Percentiles rank a stretch among this genome's conserved stretches.
Conservation (phyloP, 352 stramenopile genomes). For the Phytophthora ohioensis region DNA sequence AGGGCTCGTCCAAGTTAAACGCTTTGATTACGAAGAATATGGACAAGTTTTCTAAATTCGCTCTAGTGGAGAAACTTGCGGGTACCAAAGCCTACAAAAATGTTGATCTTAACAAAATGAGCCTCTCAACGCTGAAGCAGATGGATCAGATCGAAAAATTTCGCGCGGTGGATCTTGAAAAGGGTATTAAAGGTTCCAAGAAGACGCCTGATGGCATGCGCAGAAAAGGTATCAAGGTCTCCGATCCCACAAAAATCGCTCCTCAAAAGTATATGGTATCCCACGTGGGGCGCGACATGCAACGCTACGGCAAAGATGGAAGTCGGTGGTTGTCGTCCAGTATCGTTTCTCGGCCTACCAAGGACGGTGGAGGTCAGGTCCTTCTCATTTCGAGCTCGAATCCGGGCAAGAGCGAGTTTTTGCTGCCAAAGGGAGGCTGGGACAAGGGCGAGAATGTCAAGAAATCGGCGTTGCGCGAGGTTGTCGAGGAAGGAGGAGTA, state of each 20-base stretch:
- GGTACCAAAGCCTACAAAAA: neutral
- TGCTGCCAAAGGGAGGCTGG: slow-evolving; percentile 33
- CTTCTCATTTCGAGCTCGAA: slow-evolving; percentile 34
- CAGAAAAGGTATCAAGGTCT: slow-evolving; percentile 10
- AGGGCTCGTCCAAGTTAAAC: neutral
- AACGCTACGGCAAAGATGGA: neutral
- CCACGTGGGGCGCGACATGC: neutral
- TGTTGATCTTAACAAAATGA: neutral
- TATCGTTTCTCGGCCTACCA: neutral
- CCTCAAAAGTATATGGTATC: neutral
- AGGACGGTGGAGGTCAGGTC: slow-evolving; percentile 2
- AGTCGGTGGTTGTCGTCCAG: neutral
- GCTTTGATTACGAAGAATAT: neutral
- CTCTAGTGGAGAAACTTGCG: neutral
- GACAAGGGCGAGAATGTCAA: slow-evolving; percentile 12
- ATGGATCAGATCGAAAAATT: neutral
- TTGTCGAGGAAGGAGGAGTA: slow-evolving; percentile 35
- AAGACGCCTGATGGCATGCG: neutral
- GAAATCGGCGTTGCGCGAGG: slow-evolving; percentile 13
- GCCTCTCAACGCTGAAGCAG: neutral
- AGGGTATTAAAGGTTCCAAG: slow-evolving; percentile 5
- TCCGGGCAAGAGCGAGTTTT: slow-evolving; percentile 17
- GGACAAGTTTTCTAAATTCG: neutral
- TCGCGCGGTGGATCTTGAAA: slow-evolving; percentile 1
- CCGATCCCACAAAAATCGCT: neutral